Evolutionary conservation across 345 rosid genomes (phyloP).

Genomic region (Gossypium mustelinum): DNA sequence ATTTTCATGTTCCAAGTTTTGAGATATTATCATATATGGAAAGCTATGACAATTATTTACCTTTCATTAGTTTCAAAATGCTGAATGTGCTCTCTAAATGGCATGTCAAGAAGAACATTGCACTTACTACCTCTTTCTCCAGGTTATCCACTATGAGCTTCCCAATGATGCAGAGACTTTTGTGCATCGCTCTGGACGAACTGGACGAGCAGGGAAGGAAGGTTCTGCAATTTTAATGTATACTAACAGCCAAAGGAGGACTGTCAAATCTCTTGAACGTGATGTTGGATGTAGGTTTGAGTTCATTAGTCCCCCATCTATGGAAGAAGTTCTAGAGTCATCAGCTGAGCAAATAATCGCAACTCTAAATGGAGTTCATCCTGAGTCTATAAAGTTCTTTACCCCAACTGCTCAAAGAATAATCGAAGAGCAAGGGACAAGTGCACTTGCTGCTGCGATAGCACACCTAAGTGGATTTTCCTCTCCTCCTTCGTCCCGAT

Average conservation of each 20-base stretch:
- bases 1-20: not conserved
- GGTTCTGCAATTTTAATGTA: constrained; percentile 89
- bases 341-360: constrained; percentile 89
- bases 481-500: constrained; percentile 83
- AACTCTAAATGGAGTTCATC: constrained; percentile 83
- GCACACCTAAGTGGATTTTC: constrained; percentile 94
- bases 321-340: constrained; percentile 73
- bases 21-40: not conserved
- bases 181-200: constrained; percentile 99
- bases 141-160: constrained; percentile 95
- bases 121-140: constrained; percentile 20
- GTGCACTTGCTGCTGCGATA: constrained; percentile 91
- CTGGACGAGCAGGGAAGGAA: constrained; percentile 98
- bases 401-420: constrained; percentile 75
- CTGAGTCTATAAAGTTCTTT: constrained; percentile 70
- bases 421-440: constrained; percentile 69
- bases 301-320: constrained; percentile 73
- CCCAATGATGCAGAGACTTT: constrained; percentile 97
- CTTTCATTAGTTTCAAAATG: not conserved
- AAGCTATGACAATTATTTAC: not conserved
- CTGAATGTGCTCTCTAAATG: not conserved
- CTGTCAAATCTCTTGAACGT: constrained; percentile 85
- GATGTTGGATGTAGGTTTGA: constrained; percentile 87
- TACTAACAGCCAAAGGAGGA: constrained; percentile 78
- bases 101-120: constrained; percentile 11